Evolutionary conservation across 129 eudicot genomes (phyloP).

Genomic region (Flaveria ramosissima): DNA sequence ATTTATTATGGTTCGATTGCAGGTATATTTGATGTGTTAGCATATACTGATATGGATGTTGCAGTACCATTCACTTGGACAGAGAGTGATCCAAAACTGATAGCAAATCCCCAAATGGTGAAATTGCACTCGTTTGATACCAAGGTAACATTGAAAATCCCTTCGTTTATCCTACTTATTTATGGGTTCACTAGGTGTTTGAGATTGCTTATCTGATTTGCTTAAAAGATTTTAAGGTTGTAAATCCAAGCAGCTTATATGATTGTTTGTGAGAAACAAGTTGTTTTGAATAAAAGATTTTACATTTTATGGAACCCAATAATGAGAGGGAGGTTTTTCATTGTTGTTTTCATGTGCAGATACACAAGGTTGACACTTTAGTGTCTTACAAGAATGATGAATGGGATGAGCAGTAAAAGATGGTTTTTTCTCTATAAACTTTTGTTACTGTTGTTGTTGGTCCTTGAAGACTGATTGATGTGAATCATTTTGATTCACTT

Average conservation of each 20-base stretch:
- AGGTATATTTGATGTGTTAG: slow-evolving; percentile 95
- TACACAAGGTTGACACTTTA: slow-evolving; percentile 96
- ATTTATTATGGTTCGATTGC: slow-evolving; percentile 16
- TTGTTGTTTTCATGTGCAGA: slow-evolving; percentile 48
- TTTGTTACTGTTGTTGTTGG: slow-evolving; percentile 23
- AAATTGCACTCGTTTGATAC: slow-evolving; percentile 91
- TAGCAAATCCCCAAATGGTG: slow-evolving; percentile 95
- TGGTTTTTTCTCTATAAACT: background rate
- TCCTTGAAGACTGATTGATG: slow-evolving; percentile 21
- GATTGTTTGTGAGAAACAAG: too few species aligned
- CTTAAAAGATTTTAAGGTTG: background rate
- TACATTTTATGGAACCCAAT: background rate
- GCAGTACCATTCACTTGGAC: slow-evolving; percentile 95
- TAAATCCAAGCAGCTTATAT: background rate
- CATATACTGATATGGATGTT: slow-evolving; percentile 84
- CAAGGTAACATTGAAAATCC: slow-evolving; percentile 45
- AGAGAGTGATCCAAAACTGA: slow-evolving; percentile 94
- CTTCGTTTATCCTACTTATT: background rate
- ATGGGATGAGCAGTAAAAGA: slow-evolving; percentile 74
- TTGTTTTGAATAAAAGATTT: too few species aligned
- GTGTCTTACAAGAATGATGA: slow-evolving; percentile 96
- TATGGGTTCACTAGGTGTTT: background rate
- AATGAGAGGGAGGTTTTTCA: background rate
- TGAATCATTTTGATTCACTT: slow-evolving; percentile 76
- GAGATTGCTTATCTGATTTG: background rate